Percentiles rank a stretch among this genome's conserved stretches.
Evolutionary conservation across 441 rosid species (phyloP).

Genomic region (Erysimum pusillum): DNA sequence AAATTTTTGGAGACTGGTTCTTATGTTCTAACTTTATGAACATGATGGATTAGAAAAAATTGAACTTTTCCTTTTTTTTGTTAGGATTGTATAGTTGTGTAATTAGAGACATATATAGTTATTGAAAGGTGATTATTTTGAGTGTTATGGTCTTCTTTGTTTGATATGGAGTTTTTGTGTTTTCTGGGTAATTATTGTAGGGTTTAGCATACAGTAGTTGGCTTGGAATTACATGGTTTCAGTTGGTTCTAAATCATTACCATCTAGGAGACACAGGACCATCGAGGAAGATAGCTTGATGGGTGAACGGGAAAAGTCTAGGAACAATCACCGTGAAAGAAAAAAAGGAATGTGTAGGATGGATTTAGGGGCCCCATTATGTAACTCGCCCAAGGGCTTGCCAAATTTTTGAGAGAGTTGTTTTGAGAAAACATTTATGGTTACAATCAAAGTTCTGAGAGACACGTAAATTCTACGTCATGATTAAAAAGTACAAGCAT

Average conservation of each 20-base stretch:
- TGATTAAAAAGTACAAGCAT: too few relatives aligned
- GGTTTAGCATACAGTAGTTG: slow-evolving; percentile 17
- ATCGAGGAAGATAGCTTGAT: slow-evolving; percentile 50
- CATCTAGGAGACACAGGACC: slow-evolving; percentile 44
- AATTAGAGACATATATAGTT: neutral
- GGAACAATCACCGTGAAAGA: slow-evolving; percentile 52
- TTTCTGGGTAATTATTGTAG: slow-evolving; percentile 17
- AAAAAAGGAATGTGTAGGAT: slow-evolving; percentile 61
- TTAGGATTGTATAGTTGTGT: slow-evolving; percentile 1
- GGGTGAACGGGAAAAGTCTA: slow-evolving; percentile 61
- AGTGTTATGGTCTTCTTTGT: slow-evolving; percentile 30
- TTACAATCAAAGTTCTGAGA: too few relatives aligned
- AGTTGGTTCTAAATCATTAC: slow-evolving; percentile 66
- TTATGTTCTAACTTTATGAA: too few relatives aligned
- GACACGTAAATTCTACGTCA: too few relatives aligned
- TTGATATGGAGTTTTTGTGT: slow-evolving; percentile 8
- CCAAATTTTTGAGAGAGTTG: too few relatives aligned
- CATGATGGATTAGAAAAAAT: neutral
- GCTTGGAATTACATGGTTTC: slow-evolving; percentile 51
- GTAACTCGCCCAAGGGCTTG: too few relatives aligned
- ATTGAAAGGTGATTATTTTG: slow-evolving; percentile 10
- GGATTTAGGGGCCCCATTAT: too few relatives aligned
- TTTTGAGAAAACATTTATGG: too few relatives aligned
- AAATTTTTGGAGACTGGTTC: neutral
- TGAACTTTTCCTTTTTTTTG: neutral